Conservation (phyloP, 768 basidiomycete genomes). For the Dentipellis sp. region DNA sequence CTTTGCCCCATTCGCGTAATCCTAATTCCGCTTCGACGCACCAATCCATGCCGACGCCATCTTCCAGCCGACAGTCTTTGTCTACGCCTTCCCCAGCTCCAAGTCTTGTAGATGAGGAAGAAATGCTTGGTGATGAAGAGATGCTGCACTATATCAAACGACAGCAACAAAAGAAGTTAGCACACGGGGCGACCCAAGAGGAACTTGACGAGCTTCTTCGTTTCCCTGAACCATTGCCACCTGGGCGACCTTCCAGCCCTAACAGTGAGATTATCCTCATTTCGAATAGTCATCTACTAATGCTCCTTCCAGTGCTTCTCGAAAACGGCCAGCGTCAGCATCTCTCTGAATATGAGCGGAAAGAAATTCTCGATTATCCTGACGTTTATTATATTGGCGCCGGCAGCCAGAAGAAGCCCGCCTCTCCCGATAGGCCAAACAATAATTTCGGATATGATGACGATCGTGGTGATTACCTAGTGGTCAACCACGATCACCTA, state of each 20-base stretch:
- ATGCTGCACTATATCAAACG: conserved; percentile 92
- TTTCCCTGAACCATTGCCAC: conserved; percentile 86
- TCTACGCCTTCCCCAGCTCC: conserved; percentile 83
- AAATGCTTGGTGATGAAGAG: conserved; percentile 87
- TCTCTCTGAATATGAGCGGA: conserved; percentile 81
- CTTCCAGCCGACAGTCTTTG: conserved; percentile 63
- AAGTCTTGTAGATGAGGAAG: conserved; percentile 75
- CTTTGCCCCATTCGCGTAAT: conserved; percentile 45
- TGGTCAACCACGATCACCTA: conserved; percentile 86
- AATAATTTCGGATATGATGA: conserved; percentile 98
- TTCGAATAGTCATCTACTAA: not conserved
- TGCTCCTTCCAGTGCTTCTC: conserved; percentile 41
- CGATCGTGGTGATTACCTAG: conserved; percentile 93
- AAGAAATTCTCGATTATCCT: conserved; percentile 85
- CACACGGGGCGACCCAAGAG: conserved; percentile 73
- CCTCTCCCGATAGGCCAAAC: conserved; percentile 56
- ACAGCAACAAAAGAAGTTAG: conserved; percentile 82
- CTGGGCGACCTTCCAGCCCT: conserved; percentile 56
- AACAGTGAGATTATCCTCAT: conserved; percentile 41
- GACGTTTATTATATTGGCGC: conserved; percentile 77
- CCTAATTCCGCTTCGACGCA: conserved; percentile 47
- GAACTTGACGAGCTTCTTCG: conserved; percentile 82
- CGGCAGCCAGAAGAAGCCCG: conserved; percentile 75
- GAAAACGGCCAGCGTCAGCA: conserved; percentile 57
- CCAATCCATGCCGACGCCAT: conserved; percentile 49